Evolutionary conservation across 2,329 filamentous ascomycete species (phyloP), one percentile per base, ranked within the genome.

Genomic region (Colletotrichum spinosum): DNA sequence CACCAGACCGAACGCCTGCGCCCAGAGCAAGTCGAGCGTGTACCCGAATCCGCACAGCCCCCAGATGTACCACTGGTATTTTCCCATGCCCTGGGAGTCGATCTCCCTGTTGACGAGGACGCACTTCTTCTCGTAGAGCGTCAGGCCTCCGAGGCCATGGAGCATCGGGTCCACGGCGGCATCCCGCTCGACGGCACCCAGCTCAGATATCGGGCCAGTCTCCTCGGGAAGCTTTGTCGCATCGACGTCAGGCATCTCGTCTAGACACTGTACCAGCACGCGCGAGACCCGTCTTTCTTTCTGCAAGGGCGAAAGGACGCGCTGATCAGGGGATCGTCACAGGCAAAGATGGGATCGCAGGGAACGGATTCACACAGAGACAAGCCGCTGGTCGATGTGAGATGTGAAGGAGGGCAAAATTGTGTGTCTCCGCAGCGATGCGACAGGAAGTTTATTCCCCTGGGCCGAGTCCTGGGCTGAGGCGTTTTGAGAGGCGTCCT

Each of bases 1-100:
- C 0, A 86, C 80, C 2, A 88, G 78, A 10, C 84, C 84, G 69
- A 88, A 86, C 0, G 83, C 86, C 68, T 88, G 86, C 3, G 86
- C 84, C 84, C 85, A 88, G 51, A 86, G 76, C 33, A 88, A 73
- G 68, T 88, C 86, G 42, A 88, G 77, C 45, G 86, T 73, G 69
- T 86, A 86, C 2, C 84, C 84, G 41, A 86, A 83, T 41, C 84
- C 84, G 67, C 84, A 86, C 0, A 86, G 73, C 4, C 73, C 70
- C 83, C 83, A 86, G 51, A 83, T 76, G 68, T 77, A 83, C 82
- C 82, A 85, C 68, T 86, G 83, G 65, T 86, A 86, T 57, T 73
- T 75, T 3, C 83, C 84, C 81, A 86, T 84, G 44, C 84, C 84
- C 67, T 84, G 81, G 42, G 71, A 68, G 60, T 86, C 82, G 63